Percentiles rank a stretch among this genome's conserved stretches.
phyloP scores from a whole-genome alignment of 768 basidiomycete species.

The Lactarius hengduanensis region DNA sequence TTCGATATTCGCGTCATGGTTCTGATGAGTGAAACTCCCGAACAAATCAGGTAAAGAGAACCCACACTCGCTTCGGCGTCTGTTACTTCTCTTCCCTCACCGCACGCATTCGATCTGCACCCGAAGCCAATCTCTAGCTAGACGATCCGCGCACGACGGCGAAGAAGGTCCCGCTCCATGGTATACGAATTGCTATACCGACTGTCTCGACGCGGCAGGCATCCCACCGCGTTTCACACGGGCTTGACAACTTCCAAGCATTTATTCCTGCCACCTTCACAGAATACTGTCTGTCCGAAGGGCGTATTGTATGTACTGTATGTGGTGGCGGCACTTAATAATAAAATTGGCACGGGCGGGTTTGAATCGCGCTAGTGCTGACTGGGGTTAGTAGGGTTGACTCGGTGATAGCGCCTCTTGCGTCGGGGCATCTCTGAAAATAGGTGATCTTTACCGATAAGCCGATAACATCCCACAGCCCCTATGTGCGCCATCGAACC shows the following conservation, averaged over 20 bases:
- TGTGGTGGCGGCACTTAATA: background rate
- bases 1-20: constrained; percentile 1
- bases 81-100: background rate
- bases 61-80: background rate
- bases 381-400: background rate
- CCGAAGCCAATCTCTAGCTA: background rate
- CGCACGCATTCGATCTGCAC: background rate
- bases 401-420: background rate
- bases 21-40: background rate
- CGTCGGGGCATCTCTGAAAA: background rate
- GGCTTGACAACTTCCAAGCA: background rate
- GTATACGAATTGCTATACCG: background rate
- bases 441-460: background rate
- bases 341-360: background rate
- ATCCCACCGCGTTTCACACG: background rate
- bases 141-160: background rate
- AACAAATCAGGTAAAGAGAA: background rate
- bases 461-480: background rate
- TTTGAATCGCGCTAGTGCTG: background rate
- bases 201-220: background rate
- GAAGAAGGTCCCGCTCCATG: background rate
- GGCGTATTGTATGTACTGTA: background rate
- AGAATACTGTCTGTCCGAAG: background rate
- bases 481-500: background rate
- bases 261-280: too few relatives aligned